Conservation (phyloP, 768 basidiomycete genomes). For the Tubosaeta sp. region DNA sequence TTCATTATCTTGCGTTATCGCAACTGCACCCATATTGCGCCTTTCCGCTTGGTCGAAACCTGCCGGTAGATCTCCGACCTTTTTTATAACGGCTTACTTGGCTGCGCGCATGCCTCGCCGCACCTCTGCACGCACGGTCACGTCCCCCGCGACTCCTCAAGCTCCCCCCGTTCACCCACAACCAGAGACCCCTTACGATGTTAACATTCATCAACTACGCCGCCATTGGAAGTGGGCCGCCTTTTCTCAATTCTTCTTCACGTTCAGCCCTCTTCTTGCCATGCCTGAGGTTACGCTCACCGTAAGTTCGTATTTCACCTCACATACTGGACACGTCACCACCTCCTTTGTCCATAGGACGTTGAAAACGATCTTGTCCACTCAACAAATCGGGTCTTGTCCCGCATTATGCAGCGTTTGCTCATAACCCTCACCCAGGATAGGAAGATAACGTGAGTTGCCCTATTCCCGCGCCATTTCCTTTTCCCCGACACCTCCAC, state of each 20-base stretch:
- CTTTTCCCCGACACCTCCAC: conserved; percentile 13
- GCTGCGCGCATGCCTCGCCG: conserved; percentile 56
- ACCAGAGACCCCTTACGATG: conserved; percentile 27
- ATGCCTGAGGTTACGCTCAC: conserved; percentile 65
- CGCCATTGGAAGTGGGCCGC: conserved; percentile 92
- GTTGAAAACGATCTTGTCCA: conserved; percentile 72
- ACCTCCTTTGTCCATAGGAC: conserved; percentile 43
- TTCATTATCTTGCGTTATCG: conserved; percentile 21
- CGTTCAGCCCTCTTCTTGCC: conserved; percentile 70
- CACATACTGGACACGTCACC: conserved; percentile 1
- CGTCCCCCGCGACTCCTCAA: conserved; percentile 29
- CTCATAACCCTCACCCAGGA: conserved; percentile 75
- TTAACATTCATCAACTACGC: conserved; percentile 54
- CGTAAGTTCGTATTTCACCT: conserved; percentile 37
- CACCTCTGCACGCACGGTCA: conserved; percentile 38
- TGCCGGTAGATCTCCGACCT: conserved; percentile 35
- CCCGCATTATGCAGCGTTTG: conserved; percentile 71
- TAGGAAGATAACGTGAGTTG: conserved; percentile 68
- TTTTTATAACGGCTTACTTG: conserved; percentile 32
- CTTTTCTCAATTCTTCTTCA: conserved; percentile 86
- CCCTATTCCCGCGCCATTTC: conserved; percentile 14
- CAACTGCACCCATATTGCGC: conserved; percentile 14
- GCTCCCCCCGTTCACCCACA: conserved; percentile 24
- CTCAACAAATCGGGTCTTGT: conserved; percentile 55
- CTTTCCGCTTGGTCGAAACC: conserved; percentile 19